phyloP scores from a whole-genome alignment of 176 grass and related monocot species.

The Miscanthus lutarioriparius region DNA sequence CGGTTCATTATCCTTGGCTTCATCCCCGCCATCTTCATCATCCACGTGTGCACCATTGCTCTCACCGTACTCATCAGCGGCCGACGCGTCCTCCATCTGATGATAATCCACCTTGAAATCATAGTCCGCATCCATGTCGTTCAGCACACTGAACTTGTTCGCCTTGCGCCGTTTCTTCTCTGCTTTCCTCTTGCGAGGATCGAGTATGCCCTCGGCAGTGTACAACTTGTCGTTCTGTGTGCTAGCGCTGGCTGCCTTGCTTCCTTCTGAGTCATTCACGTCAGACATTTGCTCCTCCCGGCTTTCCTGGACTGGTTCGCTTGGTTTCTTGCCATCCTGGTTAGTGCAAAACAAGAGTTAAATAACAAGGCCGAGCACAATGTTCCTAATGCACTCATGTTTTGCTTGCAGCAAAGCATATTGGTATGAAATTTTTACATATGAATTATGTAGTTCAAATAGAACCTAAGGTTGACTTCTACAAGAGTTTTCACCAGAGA shows the following conservation, averaged over 20 bases:
- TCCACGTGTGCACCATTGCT: conserved; percentile 1
- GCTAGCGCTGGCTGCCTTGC: conserved; percentile 28
- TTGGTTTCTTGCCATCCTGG: neutral
- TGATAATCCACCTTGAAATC: conserved; percentile 58
- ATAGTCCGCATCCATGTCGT: conserved; percentile 50
- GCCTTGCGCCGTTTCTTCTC: conserved; percentile 49
- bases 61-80: conserved; percentile 11
- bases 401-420: neutral
- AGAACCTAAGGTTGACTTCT: neutral
- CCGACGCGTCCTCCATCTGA: conserved; percentile 42
- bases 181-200: conserved; percentile 71
- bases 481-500: neutral
- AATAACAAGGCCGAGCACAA: neutral
- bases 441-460: neutral
- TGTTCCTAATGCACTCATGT: neutral
- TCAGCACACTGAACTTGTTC: conserved; percentile 39
- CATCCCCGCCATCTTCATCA: neutral
- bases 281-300: conserved; percentile 57
- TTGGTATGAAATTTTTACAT: neutral
- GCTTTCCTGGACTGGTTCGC: conserved; percentile 13
- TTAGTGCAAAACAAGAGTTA: conserved; percentile 32
- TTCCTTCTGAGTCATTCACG: conserved; percentile 38
- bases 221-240: conserved; percentile 75
- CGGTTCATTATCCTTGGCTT: conserved; percentile 31
- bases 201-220: conserved; percentile 69